Conservation (phyloP, 176 grass and related monocot genomes). For the Zea luxurians region DNA sequence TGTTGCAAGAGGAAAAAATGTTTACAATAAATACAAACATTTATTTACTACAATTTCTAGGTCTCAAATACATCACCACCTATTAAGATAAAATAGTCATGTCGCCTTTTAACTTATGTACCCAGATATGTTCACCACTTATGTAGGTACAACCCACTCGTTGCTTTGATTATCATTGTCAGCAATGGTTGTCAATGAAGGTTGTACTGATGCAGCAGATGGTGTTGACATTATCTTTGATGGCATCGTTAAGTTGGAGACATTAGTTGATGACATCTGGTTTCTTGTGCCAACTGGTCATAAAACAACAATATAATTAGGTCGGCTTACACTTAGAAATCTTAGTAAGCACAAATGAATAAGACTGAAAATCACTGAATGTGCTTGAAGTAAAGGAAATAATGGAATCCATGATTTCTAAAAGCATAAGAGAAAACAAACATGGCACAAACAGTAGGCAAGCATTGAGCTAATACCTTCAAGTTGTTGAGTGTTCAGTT, state of each 20-base stretch:
- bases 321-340: slow-evolving; percentile 1
- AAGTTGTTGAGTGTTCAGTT: slow-evolving; percentile 40
- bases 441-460: slow-evolving; percentile 1
- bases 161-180: no score
- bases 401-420: neutral
- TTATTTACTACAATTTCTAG: neutral
- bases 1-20: slow-evolving; percentile 19
- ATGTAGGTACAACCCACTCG: no score
- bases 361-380: slow-evolving; percentile 1
- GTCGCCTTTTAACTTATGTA: no score
- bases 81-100: neutral
- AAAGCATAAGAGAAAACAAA: neutral
- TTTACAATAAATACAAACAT: slow-evolving; percentile 26
- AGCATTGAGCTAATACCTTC: slow-evolving; percentile 41
- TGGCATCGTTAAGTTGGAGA: no score
- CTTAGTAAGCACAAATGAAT: neutral
- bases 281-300: no score
- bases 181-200: no score
- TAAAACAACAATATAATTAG: neutral
- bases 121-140: no score
- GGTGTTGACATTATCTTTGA: no score
- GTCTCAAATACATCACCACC: neutral
- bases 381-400: slow-evolving; percentile 27
- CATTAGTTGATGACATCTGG: no score
- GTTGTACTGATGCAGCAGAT: no score